phyloP scores from a whole-genome alignment of 2,329 filamentous ascomycete genomes.

The Paradendryphiella salina region DNA sequence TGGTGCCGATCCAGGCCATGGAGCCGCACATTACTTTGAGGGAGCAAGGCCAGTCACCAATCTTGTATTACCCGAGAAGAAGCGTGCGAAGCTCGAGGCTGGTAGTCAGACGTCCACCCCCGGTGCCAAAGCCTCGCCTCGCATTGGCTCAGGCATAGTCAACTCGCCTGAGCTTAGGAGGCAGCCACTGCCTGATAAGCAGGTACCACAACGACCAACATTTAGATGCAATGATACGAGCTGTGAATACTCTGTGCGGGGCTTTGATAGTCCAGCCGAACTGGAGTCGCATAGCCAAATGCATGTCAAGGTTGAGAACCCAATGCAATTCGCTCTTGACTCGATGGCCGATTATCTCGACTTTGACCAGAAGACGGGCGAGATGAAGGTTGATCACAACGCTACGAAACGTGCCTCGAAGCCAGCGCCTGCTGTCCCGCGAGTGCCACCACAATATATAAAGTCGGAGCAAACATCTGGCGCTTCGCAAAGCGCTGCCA shows the following conservation, averaged over 20 bases:
- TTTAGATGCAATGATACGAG: slow-evolving; percentile 59
- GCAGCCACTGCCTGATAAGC: slow-evolving; percentile 48
- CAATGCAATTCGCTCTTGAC: slow-evolving; percentile 60
- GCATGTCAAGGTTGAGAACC: slow-evolving; percentile 59
- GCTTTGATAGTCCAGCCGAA: slow-evolving; percentile 59
- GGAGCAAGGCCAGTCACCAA: slow-evolving; percentile 57
- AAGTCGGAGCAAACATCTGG: slow-evolving; percentile 44
- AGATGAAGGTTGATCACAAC: slow-evolving; percentile 33
- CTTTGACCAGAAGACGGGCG: slow-evolving; percentile 51
- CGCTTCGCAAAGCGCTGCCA: slow-evolving; percentile 40
- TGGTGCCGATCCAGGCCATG: slow-evolving; percentile 58
- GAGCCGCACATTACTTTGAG: slow-evolving; percentile 60
- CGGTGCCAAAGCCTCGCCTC: slow-evolving; percentile 47
- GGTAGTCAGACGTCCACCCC: slow-evolving; percentile 50
- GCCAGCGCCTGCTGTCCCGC: slow-evolving; percentile 25
- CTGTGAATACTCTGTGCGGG: slow-evolving; percentile 59
- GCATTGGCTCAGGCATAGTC: slow-evolving; percentile 41
- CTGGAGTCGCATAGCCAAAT: slow-evolving; percentile 59
- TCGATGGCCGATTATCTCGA: slow-evolving; percentile 57
- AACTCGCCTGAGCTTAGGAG: slow-evolving; percentile 54
- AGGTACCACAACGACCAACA: slow-evolving; percentile 49
- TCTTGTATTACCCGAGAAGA: slow-evolving; percentile 61
- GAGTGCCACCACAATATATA: slow-evolving; percentile 30
- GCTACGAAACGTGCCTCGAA: slow-evolving; percentile 30
- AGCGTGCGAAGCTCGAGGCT: slow-evolving; percentile 57